Base-by-base conservation (phyloP, 805 yeast genomes). In the Torulaspora gathmanii region DNA sequence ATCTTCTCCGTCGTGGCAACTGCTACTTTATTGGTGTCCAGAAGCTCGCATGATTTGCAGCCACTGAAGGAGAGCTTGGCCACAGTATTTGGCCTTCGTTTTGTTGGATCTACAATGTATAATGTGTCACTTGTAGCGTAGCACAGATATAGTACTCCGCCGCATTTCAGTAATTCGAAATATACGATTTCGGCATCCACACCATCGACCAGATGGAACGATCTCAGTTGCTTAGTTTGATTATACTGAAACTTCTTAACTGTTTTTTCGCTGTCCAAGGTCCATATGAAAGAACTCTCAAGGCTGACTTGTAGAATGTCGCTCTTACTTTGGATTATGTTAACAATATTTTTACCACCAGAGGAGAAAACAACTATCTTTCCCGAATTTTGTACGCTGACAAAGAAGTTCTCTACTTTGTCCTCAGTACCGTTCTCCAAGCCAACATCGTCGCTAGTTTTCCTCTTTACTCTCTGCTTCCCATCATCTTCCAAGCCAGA, bases 71-170 rank as follows among this genome's bases (percentile, higher is more conserved):
- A 57, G 20, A 60, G 48, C 30, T 49, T 54, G 5, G 59, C 53
- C 16, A 55, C 42, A 0, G 63, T 58, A 3, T 51, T 45, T 12
- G 68, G 69, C 44, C 64, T 61, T 46, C 65, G 64, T 42, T 63
- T 60, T n/a, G 58, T 53, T 34, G 86, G 86, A 61, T 83, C 87
- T 58, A 83, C 77, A 45, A 83, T 70, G 58, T 80, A 81, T 9
- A 82, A 82, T 8, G 80, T 73, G 57, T 55, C 40, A 39, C 57
- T 58, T 3, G 66, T 55, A 12, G 57, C 49, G 10, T 63, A 61
- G 42, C 67, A 49, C 10, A 72, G 45, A 8, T 51, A 51, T 26
- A 63, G 63, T 2, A 44, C 47, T 4, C 49, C 50, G 19, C 40
- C 50, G 9, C 45, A 44, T 16, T 33, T 40, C 27, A 64, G 49